Conservation (phyloP, 2,329 filamentous ascomycete species). For the Aspergillus tubingensis region DNA sequence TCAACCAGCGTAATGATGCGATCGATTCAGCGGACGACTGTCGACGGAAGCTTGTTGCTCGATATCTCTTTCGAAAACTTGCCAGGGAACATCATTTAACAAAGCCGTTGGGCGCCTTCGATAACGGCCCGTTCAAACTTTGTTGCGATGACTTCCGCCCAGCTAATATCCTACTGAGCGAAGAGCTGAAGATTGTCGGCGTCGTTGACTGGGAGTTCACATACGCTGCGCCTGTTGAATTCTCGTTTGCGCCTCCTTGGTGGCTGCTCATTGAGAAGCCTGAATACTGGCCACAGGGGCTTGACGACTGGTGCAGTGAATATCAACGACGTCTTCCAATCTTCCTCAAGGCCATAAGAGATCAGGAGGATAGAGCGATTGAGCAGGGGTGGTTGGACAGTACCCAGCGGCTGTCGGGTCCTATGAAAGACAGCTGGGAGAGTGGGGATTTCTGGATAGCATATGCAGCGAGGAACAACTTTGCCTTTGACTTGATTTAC, state of each 20-base stretch:
- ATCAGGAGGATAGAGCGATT: not conserved
- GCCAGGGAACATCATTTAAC: slow-evolving; percentile 11
- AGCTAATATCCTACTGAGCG: slow-evolving; percentile 29
- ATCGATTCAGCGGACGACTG: slow-evolving; percentile 25
- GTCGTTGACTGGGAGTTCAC: slow-evolving; percentile 34
- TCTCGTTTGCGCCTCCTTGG: slow-evolving; percentile 11
- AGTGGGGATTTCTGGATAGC: not conserved
- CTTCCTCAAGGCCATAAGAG: not conserved
- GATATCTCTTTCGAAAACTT: slow-evolving; percentile 26
- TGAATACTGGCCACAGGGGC: slow-evolving; percentile 24
- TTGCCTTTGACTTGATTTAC: no score
- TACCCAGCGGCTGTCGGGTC: not conserved
- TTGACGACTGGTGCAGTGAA: not conserved
- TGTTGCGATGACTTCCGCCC: slow-evolving; percentile 36
- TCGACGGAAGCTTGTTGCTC: slow-evolving; percentile 30
- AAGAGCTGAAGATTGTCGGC: slow-evolving; percentile 19
- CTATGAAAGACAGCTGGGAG: not conserved
- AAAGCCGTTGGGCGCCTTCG: slow-evolving; percentile 17
- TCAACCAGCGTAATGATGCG: slow-evolving; percentile 32
- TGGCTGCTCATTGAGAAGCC: slow-evolving; percentile 31
- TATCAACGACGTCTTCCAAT: not conserved
- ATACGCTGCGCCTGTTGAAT: slow-evolving; percentile 22
- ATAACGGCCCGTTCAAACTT: slow-evolving; percentile 30
- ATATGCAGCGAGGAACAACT: no score
- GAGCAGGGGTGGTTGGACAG: not conserved